These are phyloP conservation scores for Colletotrichum viniferum DNA, from an alignment of 2,329 filamentous ascomycete species.

Conservation along the genomic window DNA sequence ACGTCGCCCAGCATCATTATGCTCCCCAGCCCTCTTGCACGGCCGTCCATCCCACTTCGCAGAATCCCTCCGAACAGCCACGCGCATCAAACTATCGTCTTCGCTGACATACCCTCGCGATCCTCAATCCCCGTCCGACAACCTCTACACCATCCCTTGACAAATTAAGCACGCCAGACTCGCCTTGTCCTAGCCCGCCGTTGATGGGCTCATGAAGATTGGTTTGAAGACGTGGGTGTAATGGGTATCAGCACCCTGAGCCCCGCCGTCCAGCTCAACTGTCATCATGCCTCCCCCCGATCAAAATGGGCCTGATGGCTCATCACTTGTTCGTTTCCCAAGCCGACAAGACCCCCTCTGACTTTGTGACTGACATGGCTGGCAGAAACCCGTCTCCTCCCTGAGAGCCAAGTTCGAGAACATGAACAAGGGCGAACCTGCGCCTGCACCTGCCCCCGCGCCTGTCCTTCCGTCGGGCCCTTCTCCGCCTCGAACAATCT, in stretches of 20 bases:
- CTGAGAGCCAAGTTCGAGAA: slow-evolving; percentile 83
- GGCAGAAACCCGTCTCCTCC: slow-evolving; percentile 80
- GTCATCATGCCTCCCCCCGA: slow-evolving; percentile 40
- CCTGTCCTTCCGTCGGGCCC: slow-evolving; percentile 17
- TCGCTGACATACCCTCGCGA: slow-evolving; percentile 1
- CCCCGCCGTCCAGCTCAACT: slow-evolving; percentile 28
- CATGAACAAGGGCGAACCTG: slow-evolving; percentile 58
- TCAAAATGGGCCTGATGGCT: slow-evolving; percentile 72
- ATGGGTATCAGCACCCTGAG: slow-evolving; percentile 36
- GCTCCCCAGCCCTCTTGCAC: slow-evolving; percentile 19
- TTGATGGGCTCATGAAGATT: slow-evolving; percentile 26
- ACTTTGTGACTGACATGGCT: slow-evolving; percentile 27
- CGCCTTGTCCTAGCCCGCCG: not conserved
- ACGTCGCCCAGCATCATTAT: slow-evolving; percentile 21
- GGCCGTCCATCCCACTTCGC: slow-evolving; percentile 14
- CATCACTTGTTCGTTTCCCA: slow-evolving; percentile 67
- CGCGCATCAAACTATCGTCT: slow-evolving; percentile 2
- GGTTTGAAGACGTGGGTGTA: slow-evolving; percentile 33
- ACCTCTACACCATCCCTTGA: not conserved
- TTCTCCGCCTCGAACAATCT: slow-evolving; percentile 34
- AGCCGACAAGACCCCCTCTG: not conserved
- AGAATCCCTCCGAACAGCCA: slow-evolving; percentile 5
- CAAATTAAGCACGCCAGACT: not conserved
- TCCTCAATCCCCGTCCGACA: not conserved
- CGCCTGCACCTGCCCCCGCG: not conserved